Evolutionary conservation across 2,329 filamentous ascomycete species (phyloP).

Genomic region (Calcarisporium arbuscula): DNA sequence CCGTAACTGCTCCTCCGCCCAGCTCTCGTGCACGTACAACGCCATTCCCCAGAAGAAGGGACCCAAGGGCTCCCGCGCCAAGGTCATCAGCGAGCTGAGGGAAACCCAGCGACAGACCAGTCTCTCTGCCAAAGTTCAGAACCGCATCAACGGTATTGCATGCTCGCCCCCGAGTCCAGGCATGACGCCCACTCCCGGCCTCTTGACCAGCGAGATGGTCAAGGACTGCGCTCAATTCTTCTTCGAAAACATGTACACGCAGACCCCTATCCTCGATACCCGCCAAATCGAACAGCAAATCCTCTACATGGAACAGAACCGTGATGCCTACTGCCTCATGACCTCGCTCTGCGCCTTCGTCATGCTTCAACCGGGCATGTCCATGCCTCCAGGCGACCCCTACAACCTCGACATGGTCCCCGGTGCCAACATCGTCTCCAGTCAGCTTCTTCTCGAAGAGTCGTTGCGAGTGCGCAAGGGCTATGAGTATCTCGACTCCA

Average conservation of each 20-base stretch:
- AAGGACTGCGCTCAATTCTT: conserved; percentile 63
- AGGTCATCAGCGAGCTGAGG: conserved; percentile 68
- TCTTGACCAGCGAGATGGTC: conserved; percentile 56
- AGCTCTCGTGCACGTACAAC: conserved; percentile 67
- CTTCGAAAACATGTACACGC: conserved; percentile 60
- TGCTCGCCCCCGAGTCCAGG: conserved; percentile 40
- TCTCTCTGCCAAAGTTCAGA: conserved; percentile 55
- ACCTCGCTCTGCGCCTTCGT: conserved; percentile 61
- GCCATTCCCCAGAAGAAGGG: conserved; percentile 71
- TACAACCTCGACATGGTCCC: conserved; percentile 50
- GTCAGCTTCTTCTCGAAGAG: conserved; percentile 62
- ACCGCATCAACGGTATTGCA: conserved; percentile 49
- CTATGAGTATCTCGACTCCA: conserved; percentile 51
- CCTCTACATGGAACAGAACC: conserved; percentile 54
- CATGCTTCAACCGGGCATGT: conserved; percentile 64
- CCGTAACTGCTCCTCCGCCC: conserved; percentile 61
- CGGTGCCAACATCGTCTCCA: conserved; percentile 55
- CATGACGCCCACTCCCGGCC: conserved; percentile 50
- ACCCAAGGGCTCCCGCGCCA: conserved; percentile 66
- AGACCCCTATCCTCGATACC: conserved; percentile 56
- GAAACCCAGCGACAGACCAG: conserved; percentile 62
- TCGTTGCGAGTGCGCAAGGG: conserved; percentile 57
- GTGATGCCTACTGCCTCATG: conserved; percentile 58
- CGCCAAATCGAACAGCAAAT: conserved; percentile 51
- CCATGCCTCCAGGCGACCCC: conserved; percentile 49